Percentiles rank a stretch among this genome's conserved stretches.
These are phyloP conservation scores for Sporothrix humicola DNA, from an alignment of 2,329 filamentous ascomycete species.

Conservation along the genomic window DNA sequence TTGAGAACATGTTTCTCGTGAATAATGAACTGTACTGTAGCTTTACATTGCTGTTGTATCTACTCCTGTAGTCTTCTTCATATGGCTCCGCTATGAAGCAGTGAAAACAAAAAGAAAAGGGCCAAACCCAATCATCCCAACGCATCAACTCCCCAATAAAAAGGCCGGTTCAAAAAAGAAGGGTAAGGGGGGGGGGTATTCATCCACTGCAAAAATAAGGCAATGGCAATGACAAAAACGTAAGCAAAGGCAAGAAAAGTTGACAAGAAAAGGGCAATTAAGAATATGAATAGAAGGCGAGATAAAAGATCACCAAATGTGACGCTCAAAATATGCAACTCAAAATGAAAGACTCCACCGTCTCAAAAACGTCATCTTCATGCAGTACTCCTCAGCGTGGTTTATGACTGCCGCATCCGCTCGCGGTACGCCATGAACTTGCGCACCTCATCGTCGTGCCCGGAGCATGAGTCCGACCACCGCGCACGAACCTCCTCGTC, in stretches of 20 bases:
- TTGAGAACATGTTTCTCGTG: too few relatives aligned
- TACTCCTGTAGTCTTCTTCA: background rate
- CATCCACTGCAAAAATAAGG: background rate
- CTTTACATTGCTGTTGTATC: background rate
- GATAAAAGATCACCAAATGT: background rate
- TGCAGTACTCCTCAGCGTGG: too few relatives aligned
- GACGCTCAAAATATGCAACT: background rate
- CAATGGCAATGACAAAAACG: background rate
- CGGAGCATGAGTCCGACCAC: slow-evolving; percentile 65
- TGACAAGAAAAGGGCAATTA: background rate
- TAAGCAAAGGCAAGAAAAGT: background rate
- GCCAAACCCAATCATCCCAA: background rate
- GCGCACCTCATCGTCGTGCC: slow-evolving; percentile 64
- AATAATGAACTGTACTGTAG: slow-evolving; percentile 18
- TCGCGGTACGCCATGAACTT: slow-evolving; percentile 60
- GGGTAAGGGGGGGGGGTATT: slow-evolving; percentile 4
- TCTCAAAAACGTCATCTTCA: background rate
- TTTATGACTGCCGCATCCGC: slow-evolving; percentile 46
- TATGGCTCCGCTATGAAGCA: background rate
- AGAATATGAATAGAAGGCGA: background rate
- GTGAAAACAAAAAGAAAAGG: background rate
- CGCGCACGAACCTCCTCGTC: slow-evolving; percentile 66
- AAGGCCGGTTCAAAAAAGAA: background rate
- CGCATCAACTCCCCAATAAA: background rate
- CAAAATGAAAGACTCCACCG: background rate